phyloP scores from a whole-genome alignment of 345 rosid species.

The Jatropha curcas region DNA sequence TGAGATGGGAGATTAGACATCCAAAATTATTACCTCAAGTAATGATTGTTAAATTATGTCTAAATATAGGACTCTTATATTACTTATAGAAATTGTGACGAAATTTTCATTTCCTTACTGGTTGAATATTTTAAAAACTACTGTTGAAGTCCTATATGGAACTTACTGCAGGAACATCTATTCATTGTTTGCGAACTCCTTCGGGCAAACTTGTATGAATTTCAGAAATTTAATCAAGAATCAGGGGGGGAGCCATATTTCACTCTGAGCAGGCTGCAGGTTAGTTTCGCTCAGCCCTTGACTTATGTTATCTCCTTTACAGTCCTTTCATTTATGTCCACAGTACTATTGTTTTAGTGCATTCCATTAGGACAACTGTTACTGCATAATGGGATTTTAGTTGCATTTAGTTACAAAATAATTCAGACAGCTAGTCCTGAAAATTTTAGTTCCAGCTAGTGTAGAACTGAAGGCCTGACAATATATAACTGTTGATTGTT shows the following conservation, averaged over 20 bases:
- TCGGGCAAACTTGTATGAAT: slow-evolving; percentile 80
- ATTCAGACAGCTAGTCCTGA: background rate
- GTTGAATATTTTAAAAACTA: background rate
- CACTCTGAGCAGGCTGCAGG: slow-evolving; percentile 75
- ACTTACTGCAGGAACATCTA: slow-evolving; percentile 77
- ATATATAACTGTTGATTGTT: background rate
- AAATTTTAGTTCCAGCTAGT: background rate
- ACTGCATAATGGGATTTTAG: background rate
- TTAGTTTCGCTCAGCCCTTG: slow-evolving; percentile 26
- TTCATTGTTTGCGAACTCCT: slow-evolving; percentile 96
- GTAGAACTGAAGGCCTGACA: background rate
- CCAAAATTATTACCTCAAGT: too few species aligned
- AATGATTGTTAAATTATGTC: too few species aligned
- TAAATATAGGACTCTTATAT: background rate
- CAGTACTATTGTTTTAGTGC: background rate
- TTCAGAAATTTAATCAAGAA: slow-evolving; percentile 84
- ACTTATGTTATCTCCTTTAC: background rate
- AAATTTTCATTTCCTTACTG: background rate
- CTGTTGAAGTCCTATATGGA: slow-evolving; percentile 13
- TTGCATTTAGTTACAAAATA: background rate
- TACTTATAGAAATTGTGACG: background rate
- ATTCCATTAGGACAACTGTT: slow-evolving; percentile 1
- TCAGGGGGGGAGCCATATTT: slow-evolving; percentile 81
- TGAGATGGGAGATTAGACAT: too few species aligned
- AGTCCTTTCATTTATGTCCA: too few species aligned